Percentiles rank a stretch among this genome's conserved stretches.
Conservation (phyloP, 495 filamentous ascomycete species). For the Astrothelium macrocarpum region DNA sequence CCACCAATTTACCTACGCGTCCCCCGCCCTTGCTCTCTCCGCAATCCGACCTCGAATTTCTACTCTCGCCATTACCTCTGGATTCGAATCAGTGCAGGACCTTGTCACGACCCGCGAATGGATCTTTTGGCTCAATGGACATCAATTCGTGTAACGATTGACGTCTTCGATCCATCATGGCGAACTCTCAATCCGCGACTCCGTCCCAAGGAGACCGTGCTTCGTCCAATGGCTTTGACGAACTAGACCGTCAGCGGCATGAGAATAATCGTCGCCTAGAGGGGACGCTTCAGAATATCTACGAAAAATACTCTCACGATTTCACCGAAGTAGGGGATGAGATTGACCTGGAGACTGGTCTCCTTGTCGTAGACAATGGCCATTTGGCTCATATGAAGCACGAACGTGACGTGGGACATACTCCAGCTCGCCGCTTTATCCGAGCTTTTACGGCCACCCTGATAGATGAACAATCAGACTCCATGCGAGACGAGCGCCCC, state of each 20-base stretch:
- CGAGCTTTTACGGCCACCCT: constrained; percentile 17
- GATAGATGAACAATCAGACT: background rate
- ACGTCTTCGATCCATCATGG: background rate
- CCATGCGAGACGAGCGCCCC: background rate
- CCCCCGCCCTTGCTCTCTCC: background rate
- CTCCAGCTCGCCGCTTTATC: constrained; percentile 16
- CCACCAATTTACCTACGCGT: background rate
- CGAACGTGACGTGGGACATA: constrained; percentile 17
- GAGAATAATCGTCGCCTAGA: constrained; percentile 56
- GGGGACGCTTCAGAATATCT: constrained; percentile 74
- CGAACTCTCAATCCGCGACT: background rate
- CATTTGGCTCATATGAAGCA: constrained; percentile 44
- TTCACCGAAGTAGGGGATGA: constrained; percentile 74
- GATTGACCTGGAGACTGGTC: constrained; percentile 65
- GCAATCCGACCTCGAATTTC: background rate
- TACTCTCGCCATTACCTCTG: background rate
- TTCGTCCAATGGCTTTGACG: background rate
- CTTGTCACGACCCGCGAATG: too few relatives aligned
- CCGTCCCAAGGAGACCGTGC: background rate
- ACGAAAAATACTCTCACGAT: constrained; percentile 75
- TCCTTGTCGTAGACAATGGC: constrained; percentile 80
- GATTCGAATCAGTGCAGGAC: too few relatives aligned
- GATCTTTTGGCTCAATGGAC: too few relatives aligned
- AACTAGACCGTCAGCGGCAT: constrained; percentile 35
- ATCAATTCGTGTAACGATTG: background rate